Conservation (phyloP, 345 rosid species). For the Ailanthus altissimus region DNA sequence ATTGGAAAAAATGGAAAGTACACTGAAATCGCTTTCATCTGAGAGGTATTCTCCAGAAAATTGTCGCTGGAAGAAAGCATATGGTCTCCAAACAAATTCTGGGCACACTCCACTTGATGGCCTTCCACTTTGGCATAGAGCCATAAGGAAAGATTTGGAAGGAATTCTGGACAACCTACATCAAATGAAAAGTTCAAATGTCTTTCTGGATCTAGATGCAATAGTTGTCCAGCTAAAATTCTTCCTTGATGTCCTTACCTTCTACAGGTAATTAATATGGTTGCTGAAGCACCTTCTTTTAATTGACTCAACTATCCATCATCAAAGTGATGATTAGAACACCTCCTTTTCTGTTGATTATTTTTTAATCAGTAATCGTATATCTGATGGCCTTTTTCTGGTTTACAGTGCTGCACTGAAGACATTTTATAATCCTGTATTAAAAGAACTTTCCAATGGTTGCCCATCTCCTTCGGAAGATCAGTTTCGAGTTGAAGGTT, state of each 20-base stretch:
- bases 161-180: constrained; percentile 47
- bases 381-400: background rate
- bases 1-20: constrained; percentile 27
- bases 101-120: constrained; percentile 37
- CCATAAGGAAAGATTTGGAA: constrained; percentile 55
- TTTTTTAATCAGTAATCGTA: background rate
- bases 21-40: constrained; percentile 23
- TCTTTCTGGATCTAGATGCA: constrained; percentile 38
- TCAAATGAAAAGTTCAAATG: constrained; percentile 41
- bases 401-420: constrained; percentile 59
- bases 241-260: constrained; percentile 61
- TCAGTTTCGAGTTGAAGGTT: constrained; percentile 36
- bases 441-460: constrained; percentile 39
- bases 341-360: background rate
- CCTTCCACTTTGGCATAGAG: constrained; percentile 58
- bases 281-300: constrained; percentile 7
- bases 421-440: constrained; percentile 52
- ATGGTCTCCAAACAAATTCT: constrained; percentile 19
- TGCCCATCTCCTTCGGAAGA: constrained; percentile 26
- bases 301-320: background rate
- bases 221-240: constrained; percentile 54
- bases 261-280: constrained; percentile 55
- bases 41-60: constrained; percentile 35
- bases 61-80: constrained; percentile 29
- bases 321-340: constrained; percentile 2